Base-by-base conservation (phyloP, 2,329 filamentous ascomycete genomes). In the Fusarium newnesense region DNA sequence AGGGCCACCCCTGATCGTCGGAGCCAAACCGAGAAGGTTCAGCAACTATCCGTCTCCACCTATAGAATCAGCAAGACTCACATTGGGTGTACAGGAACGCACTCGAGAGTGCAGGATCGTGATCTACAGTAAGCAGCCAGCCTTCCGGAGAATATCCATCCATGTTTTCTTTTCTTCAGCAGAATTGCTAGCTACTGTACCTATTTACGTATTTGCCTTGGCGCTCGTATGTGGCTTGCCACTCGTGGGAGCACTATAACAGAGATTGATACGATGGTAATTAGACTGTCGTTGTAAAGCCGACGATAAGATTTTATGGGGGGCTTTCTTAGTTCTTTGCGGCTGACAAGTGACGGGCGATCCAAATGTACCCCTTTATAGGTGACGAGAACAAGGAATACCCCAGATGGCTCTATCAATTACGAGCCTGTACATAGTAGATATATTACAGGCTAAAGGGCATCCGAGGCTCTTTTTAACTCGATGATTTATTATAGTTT, bases 281-380 rank as follows among this genome's bases (percentile, higher is more conserved):
- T 53, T 60, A 62, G 46, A 59, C 30, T 47, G 54, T 46, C 37
- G 30, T 26, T 50, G 26, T n/a, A 42, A 64, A 59, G 46, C 59
- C 62, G 60, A 42, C 42, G 30, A 36, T 39, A 36, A 24, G 50
- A 50, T 46, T 46, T 37, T 47, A 66, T 40, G 40, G 59, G 50
- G 36, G 32, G 37, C 16, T 39, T 21, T 32, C 28, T 34, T 39
- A 44, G 47, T 32, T 67, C 42, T 56, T 60, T 73, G 70, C 67
- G 70, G 67, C 70, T 74, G 61, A 73, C 40, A 71, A 71, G 42
- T 61, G 57, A 67, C 32, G 30, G 70, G 52, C 39, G 69, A 73
- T 73, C 66, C 40, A 60, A 70, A 70, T 60, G 28, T 57, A 59
- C 58, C 57, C 60, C 65, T 65, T 37, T 61, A 30, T 39, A 19